A percentile compares a stretch with the other conserved stretches of the same genome.
phyloP scores from a whole-genome alignment of 2,329 filamentous ascomycete species.

The Alternaria ethzedia region DNA sequence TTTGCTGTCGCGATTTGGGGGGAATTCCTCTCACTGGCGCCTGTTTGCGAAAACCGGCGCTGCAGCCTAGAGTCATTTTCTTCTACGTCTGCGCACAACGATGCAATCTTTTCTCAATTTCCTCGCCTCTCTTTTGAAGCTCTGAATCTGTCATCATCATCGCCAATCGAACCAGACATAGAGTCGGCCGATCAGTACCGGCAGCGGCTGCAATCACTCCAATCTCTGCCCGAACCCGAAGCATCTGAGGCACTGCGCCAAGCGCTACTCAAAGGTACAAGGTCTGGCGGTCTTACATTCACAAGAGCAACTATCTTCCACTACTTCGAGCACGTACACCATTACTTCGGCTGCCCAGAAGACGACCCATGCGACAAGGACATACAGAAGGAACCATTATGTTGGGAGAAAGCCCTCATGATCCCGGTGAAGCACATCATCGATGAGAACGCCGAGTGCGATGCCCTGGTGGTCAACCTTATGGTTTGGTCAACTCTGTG shows the following conservation, averaged over 20 bases:
- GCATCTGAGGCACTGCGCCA: neutral
- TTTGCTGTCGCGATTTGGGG: neutral
- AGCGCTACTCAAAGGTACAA: neutral
- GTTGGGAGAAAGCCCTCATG: constrained; percentile 20
- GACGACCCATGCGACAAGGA: constrained; percentile 20
- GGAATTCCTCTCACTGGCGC: neutral
- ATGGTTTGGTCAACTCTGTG: neutral
- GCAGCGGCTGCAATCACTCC: neutral
- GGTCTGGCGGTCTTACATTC: neutral
- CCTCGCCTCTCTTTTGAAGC: neutral
- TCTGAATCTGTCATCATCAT: neutral
- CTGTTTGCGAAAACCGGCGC: neutral
- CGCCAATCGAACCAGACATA: neutral
- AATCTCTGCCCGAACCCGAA: neutral
- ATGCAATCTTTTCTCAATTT: neutral
- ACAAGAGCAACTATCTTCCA: neutral
- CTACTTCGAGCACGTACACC: neutral
- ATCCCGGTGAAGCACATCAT: neutral
- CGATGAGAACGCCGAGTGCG: neutral
- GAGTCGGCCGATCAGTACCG: neutral
- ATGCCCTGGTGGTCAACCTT: neutral
- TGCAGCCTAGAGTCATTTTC: neutral
- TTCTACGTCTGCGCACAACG: neutral
- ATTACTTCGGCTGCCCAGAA: neutral
- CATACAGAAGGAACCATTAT: constrained; percentile 52